Conservation (phyloP, 495 filamentous ascomycete species). For the Penicillium desertorum region DNA sequence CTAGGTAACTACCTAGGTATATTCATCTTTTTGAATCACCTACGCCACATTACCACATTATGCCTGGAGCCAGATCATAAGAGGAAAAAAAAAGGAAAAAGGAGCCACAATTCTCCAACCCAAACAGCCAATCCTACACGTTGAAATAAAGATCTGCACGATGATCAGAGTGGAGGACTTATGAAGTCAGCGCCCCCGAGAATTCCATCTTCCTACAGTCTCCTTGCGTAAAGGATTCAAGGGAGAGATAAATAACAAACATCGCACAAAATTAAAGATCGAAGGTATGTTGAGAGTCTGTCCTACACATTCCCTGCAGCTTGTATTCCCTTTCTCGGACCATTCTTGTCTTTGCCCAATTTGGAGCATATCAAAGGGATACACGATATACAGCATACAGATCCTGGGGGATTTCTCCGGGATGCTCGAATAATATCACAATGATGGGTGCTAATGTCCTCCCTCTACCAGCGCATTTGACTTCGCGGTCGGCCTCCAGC, state of each 20-base stretch:
- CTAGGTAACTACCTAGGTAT: neutral
- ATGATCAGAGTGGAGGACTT: slow-evolving; percentile 28
- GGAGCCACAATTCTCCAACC: slow-evolving; percentile 14
- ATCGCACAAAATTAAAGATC: slow-evolving; percentile 8
- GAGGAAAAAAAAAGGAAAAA: neutral
- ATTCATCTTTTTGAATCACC: neutral
- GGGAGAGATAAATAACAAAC: slow-evolving; percentile 1
- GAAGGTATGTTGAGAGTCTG: slow-evolving; percentile 8
- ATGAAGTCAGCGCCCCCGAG: slow-evolving; percentile 33
- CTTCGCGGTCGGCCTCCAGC: slow-evolving; percentile 28
- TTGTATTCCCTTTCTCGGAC: slow-evolving; percentile 11
- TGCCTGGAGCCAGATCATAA: neutral
- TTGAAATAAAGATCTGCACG: slow-evolving; percentile 23
- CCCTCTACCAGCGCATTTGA: slow-evolving; percentile 28
- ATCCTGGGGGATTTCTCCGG: slow-evolving; percentile 11
- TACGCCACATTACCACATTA: slow-evolving; percentile 8
- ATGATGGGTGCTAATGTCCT: slow-evolving; percentile 40
- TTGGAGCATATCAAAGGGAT: slow-evolving; percentile 10
- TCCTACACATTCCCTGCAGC: slow-evolving; percentile 7
- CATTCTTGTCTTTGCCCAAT: slow-evolving; percentile 9
- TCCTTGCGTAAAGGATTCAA: slow-evolving; percentile 28
- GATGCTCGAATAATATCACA: slow-evolving; percentile 22
- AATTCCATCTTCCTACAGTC: slow-evolving; percentile 24
- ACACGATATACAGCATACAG: slow-evolving; percentile 7
- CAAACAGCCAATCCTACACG: slow-evolving; percentile 20